Evolutionary conservation across 1,284 basidiomycete species (phyloP), one percentile per base, ranked within the genome.

Genomic region (Dichomitus squalens): DNA sequence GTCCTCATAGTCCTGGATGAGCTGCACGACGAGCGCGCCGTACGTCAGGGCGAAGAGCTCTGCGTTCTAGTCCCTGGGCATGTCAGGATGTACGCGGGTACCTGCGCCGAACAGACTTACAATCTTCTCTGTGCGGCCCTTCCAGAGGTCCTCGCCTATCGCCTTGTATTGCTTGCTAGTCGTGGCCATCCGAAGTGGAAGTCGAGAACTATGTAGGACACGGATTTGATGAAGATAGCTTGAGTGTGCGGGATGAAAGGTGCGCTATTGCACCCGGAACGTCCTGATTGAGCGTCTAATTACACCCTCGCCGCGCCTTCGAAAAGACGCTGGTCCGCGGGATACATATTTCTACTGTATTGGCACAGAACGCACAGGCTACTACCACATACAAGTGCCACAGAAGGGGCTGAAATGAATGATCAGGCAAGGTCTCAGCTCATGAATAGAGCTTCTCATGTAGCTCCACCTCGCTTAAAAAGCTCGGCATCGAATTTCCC

Each of bases 1-100:
- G 78, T 99, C 96, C 71, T 99, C 96, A 70, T 98, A 99, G 75
- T 99, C 97, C 73, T 98, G 96, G 66, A 99, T 95, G 60, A 99
- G 85, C 77, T 99, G 97, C 35, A 98, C 95, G 49, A 99, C 97
- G 47, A 99, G 84, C 16, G 96, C 95, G 51, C 97, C 97, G 68
- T 99, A 99, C 23, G 96, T 99, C 60, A 99, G 76, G 3, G 96
- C 91, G 74, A 99, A 99, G 20, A 99, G 84, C 75, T 99, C 97
- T 67, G 95, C 93, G 73, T 97, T 99, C 93, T 95, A 72, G 51
- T 21, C 29, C 60, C 59, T 61, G 53, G 50, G 63, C 56, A 46
- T 64, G 66, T 70, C 57, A 66, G 67, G 60, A 60, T 57, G 40
- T 52, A 44, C 46, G 29, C n/a, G 50, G 49, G n/a, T 46, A 39